Evolutionary conservation across 495 filamentous ascomycete genomes (phyloP).

Genomic region (Aspergillus nidulans): DNA sequence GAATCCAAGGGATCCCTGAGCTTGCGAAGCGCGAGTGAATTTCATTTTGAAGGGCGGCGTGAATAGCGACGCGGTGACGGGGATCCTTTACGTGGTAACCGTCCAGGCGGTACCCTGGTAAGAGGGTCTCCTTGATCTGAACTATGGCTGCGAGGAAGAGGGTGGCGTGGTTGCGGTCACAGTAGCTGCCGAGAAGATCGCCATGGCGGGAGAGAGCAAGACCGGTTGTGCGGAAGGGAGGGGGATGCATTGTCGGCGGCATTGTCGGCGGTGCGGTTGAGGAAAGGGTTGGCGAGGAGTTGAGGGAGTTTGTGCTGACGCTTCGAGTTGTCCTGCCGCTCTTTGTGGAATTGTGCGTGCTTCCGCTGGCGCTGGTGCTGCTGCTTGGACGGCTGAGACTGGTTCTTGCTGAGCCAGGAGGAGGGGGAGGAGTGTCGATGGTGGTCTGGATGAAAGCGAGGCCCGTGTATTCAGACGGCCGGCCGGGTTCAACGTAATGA

Average conservation of each 20-base stretch:
- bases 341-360: background rate
- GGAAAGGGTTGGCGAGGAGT: background rate
- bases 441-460: constrained; percentile 53
- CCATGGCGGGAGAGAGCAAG: constrained; percentile 52
- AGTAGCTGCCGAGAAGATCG: constrained; percentile 49
- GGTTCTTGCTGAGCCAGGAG: background rate
- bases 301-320: background rate
- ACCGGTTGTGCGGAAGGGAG: constrained; percentile 44
- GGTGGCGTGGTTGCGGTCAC: constrained; percentile 37
- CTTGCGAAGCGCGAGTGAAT: constrained; percentile 43
- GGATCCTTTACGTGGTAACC: constrained; percentile 35
- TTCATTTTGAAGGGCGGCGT: constrained; percentile 38
- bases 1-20: constrained; percentile 42
- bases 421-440: constrained; percentile 21
- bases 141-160: constrained; percentile 56
- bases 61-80: constrained; percentile 37
- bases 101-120: constrained; percentile 27
- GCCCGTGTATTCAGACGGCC: constrained; percentile 51
- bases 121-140: constrained; percentile 40
- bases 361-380: background rate
- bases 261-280: background rate
- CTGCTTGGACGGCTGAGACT: background rate
- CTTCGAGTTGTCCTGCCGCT: background rate
- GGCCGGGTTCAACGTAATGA: constrained; percentile 46
- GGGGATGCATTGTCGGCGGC: constrained; percentile 22